These are phyloP conservation scores for Epichloe amarillans DNA, from an alignment of 2,329 filamentous ascomycete genomes.

Conservation along the genomic window DNA sequence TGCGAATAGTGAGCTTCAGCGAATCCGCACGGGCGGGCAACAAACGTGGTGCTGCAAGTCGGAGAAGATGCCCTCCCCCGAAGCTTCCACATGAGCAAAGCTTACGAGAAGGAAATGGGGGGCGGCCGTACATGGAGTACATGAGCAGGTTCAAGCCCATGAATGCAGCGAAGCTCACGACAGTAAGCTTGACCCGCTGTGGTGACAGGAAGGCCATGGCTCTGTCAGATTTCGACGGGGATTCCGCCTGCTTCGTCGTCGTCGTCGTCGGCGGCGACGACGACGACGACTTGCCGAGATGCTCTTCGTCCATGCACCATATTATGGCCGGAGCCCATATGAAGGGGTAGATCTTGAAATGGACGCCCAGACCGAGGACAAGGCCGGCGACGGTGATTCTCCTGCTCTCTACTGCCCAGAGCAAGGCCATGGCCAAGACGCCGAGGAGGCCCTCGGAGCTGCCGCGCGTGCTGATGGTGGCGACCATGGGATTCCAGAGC, in stretches of 20 bases:
- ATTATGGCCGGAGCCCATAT: slow-evolving; percentile 76
- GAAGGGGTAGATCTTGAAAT: slow-evolving; percentile 98
- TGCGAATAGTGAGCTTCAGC: slow-evolving; percentile 18
- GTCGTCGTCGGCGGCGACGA: too few species aligned
- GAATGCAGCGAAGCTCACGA: slow-evolving; percentile 62
- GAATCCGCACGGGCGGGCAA: not conserved
- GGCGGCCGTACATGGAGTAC: slow-evolving; percentile 47
- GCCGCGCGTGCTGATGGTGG: slow-evolving; percentile 86
- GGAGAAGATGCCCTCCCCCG: not conserved
- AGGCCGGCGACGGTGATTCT: slow-evolving; percentile 54
- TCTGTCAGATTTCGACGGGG: slow-evolving; percentile 11
- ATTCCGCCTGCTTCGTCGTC: not conserved
- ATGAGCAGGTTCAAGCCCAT: slow-evolving; percentile 60
- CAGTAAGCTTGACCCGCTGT: slow-evolving; percentile 42
- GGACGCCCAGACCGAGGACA: slow-evolving; percentile 70
- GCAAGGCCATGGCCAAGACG: slow-evolving; percentile 65
- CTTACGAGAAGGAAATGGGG: not conserved
- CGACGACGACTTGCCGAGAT: slow-evolving; percentile 16
- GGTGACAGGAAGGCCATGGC: slow-evolving; percentile 34
- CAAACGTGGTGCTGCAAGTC: not conserved
- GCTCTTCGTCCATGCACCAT: slow-evolving; percentile 61
- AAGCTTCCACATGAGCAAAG: not conserved
- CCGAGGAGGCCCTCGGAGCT: slow-evolving; percentile 86
- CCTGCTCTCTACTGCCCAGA: slow-evolving; percentile 66
- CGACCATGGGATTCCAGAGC: slow-evolving; percentile 96